These are phyloP conservation scores for Catunica adiposa DNA, from an alignment of 2,329 filamentous ascomycete species.

Conservation along the genomic window DNA sequence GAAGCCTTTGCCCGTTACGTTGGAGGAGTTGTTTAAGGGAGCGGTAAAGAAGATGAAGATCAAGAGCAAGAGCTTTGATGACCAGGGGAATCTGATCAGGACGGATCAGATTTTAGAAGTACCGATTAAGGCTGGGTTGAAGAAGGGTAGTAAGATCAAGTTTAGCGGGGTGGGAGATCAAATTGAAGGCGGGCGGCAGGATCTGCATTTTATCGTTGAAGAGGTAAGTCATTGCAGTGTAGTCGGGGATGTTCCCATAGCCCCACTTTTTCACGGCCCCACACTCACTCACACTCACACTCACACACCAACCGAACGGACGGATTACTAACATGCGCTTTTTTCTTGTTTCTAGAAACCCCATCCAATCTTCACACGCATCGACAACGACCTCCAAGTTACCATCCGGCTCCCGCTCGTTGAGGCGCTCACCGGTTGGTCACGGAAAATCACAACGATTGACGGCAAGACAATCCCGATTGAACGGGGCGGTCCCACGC, in stretches of 20 bases:
- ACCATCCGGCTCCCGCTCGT: slow-evolving; percentile 73
- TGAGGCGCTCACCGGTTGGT: slow-evolving; percentile 90
- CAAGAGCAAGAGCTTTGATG: slow-evolving; percentile 88
- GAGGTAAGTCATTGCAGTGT: slow-evolving; percentile 46
- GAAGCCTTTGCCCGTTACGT: slow-evolving; percentile 57
- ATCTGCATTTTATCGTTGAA: slow-evolving; percentile 84
- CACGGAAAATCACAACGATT: slow-evolving; percentile 78
- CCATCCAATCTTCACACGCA: slow-evolving; percentile 68
- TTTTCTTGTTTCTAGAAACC: no score
- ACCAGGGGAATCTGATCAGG: slow-evolving; percentile 64
- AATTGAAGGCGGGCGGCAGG: slow-evolving; percentile 87
- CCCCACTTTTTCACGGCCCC: neutral
- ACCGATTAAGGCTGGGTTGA: slow-evolving; percentile 86
- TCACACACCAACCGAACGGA: no score
- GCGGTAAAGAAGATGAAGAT: slow-evolving; percentile 96
- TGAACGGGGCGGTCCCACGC: slow-evolving; percentile 67
- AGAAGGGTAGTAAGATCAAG: slow-evolving; percentile 96
- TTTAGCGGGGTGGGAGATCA: slow-evolving; percentile 96
- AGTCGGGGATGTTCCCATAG: neutral
- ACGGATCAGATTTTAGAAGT: slow-evolving; percentile 87
- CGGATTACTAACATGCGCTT: no score
- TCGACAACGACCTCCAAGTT: slow-evolving; percentile 72
- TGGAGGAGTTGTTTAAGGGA: slow-evolving; percentile 81
- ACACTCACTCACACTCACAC: slow-evolving; percentile 25
- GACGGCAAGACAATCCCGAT: slow-evolving; percentile 74